A percentile compares a stretch with the other conserved stretches of the same genome.
Evolutionary conservation across 768 basidiomycete genomes (phyloP).

Genomic region (Phaffia australis): DNA sequence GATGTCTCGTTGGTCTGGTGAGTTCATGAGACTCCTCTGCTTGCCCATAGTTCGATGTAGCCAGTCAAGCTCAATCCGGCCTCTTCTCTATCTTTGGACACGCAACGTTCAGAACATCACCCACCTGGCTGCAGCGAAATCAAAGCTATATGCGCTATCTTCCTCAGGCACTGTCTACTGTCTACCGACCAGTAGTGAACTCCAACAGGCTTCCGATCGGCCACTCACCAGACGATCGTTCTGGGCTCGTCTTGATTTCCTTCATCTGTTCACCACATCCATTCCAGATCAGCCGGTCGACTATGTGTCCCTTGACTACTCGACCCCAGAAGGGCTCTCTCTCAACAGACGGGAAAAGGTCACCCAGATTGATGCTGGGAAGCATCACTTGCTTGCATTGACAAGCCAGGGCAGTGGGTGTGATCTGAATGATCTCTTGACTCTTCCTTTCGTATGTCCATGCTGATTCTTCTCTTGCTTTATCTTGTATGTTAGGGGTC

Average conservation of each 20-base stretch:
- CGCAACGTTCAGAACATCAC: constrained; percentile 11
- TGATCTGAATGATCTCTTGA: too few species aligned
- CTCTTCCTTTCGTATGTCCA: too few species aligned
- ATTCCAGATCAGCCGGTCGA: constrained; percentile 16
- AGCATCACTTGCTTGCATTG: constrained; percentile 20
- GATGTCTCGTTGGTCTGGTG: constrained; percentile 19
- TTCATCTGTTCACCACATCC: constrained; percentile 16
- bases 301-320: constrained; percentile 3
- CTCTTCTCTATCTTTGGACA: not conserved
- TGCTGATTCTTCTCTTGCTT: too few species aligned
- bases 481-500: not conserved
- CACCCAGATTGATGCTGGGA: constrained; percentile 9
- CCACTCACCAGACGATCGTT: constrained; percentile 3
- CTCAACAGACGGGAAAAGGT: constrained; percentile 12
- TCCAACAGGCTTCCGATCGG: not conserved
- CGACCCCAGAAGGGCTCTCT: not conserved
- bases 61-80: not conserved
- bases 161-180: constrained; percentile 16
- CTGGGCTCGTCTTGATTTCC: constrained; percentile 6
- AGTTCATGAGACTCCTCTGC: not conserved
- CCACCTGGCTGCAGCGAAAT: constrained; percentile 9
- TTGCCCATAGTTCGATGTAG: not conserved
- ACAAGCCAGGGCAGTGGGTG: constrained; percentile 6
- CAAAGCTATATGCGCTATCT: constrained; percentile 24
- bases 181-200: constrained; percentile 13